These are phyloP conservation scores for Aspergillus bombycis DNA, from an alignment of 2,329 filamentous ascomycete genomes.

Conservation along the genomic window DNA sequence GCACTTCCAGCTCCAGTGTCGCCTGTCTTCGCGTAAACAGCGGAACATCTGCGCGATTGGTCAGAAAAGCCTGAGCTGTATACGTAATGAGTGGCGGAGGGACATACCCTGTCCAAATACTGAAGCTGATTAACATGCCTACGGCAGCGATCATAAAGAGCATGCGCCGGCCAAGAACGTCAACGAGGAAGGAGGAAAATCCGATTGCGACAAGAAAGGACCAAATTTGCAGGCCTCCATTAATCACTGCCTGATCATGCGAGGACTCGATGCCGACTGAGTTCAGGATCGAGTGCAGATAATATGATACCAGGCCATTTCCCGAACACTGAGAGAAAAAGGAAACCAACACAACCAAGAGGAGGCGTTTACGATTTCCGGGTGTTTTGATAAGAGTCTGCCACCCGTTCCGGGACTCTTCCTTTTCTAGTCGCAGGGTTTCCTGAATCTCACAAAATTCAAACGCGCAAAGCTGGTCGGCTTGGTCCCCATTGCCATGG, in stretches of 20 bases:
- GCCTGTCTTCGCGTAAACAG: conserved; percentile 9
- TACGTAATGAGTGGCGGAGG: not conserved
- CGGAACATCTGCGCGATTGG: not conserved
- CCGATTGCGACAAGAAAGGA: conserved; percentile 31
- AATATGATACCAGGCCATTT: conserved; percentile 28
- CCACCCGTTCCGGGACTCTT: conserved; percentile 14
- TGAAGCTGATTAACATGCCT: conserved; percentile 19
- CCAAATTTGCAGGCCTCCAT: conserved; percentile 24
- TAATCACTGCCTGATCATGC: conserved; percentile 22
- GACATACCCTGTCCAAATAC: conserved; percentile 16
- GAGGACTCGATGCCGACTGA: conserved; percentile 27
- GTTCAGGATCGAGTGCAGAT: conserved; percentile 37
- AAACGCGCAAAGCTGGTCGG: not conserved
- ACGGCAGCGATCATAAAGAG: conserved; percentile 12
- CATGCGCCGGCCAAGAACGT: conserved; percentile 13
- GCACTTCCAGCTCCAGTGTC: conserved; percentile 16
- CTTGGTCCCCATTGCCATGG: not conserved
- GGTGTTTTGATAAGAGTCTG: conserved; percentile 17
- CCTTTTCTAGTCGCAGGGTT: conserved; percentile 10
- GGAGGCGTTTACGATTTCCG: conserved; percentile 17
- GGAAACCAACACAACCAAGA: conserved; percentile 12
- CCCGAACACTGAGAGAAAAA: conserved; percentile 21
- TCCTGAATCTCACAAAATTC: conserved; percentile 16
- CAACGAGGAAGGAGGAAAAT: conserved; percentile 22
- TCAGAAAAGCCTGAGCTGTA: not conserved